Evolutionary conservation across 2,329 filamentous ascomycete species (phyloP), one percentile per base, ranked within the genome.

Genomic region (Harringtonia lauricola): DNA sequence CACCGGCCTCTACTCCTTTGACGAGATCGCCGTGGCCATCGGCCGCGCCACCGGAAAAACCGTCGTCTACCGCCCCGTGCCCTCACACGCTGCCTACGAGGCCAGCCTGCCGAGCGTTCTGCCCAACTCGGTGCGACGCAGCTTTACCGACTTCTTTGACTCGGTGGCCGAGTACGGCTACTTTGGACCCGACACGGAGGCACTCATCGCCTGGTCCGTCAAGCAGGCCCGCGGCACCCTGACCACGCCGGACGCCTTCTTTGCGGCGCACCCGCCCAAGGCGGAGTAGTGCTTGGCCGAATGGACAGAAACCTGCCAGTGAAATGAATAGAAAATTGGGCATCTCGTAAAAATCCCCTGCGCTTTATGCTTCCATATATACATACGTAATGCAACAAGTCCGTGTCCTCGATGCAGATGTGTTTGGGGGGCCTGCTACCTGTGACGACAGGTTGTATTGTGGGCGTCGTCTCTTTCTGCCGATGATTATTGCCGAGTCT

Each of bases 131-230:
- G n/a, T n/a, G n/a, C n/a, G n/a, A n/a, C n/a, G n/a, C n/a, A 45
- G 53, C 17, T 48, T 54, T 26, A 43, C 46, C 28, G 55, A 56
- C 9, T 48, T 33, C 22, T 52, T 57, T 14, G 39, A 26, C 12
- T 57, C 51, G 18, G 37, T 45, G 18, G 51, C 58, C 17, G 57
- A 64, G 41, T 60, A 55, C 48, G 62, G 60, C 7, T 64, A 64
- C 44, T 65, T 50, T 48, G 63, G 62, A 3, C 51, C 55, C 4
- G 54, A 52, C 24, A 51, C 52, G 19, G 53, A 58, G 51, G 44
- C 57, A 31, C 43, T 54, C 49, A 55, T 64, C 33, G 47, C 47
- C 34, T 58, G 57, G 58, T 52, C 57, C 41, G 50, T 41, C 18
- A 47, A 51, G 35, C 49, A 58, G 40, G 57, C 54, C 3, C 42